Base-by-base conservation (phyloP, 768 basidiomycete species). In the Exidia glandulosa region DNA sequence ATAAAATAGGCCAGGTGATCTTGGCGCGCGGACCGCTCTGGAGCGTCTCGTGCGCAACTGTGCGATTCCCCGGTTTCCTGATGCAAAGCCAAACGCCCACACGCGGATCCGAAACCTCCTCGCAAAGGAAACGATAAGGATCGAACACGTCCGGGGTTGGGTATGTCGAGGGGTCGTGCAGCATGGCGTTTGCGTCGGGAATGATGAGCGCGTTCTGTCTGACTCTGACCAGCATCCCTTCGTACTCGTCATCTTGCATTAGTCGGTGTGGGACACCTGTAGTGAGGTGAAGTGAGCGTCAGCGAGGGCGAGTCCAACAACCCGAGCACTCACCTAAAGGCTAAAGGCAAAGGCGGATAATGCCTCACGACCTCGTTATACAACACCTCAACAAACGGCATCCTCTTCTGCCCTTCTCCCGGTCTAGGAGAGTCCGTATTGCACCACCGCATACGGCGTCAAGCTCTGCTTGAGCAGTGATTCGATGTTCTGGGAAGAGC, bases 351-450 rank as follows among this genome's bases (percentile, higher is more conserved):
- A 30, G 81, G 75, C 3, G 73, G 77, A 52, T 78, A 76, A 81
- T 82, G 86, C 23, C 85, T 75, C 62, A 79, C 71, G 9, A 72
- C 69, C 70, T 87, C 85, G 23, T 73, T 77, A 64, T 85, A 70
- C 36, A 87, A 62, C 2, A 79, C 79, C 13, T 86, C 77, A 59
- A 82, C 73, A 67, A 80, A 89, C 5, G 85, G 84, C 59, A 90
- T 68, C 1, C 69, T 72, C 2, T 70, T 61, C 3, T 85, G 75
- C 66, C 88, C 87, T 37, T 71, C 74, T 62, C 85, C 79, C 0
- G 88, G 88, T 31, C 88, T 73, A 7, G 86, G 76, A 47, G 77
- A 77, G 32, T 66, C 60, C 19, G 41, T 6, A 45, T 14, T 6
- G 19, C 19, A 6, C 41, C 41, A 23, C 41, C 41, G 41, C 16